Base-by-base conservation (phyloP, 768 basidiomycete genomes). In the Mycena olivaceomarginata region DNA sequence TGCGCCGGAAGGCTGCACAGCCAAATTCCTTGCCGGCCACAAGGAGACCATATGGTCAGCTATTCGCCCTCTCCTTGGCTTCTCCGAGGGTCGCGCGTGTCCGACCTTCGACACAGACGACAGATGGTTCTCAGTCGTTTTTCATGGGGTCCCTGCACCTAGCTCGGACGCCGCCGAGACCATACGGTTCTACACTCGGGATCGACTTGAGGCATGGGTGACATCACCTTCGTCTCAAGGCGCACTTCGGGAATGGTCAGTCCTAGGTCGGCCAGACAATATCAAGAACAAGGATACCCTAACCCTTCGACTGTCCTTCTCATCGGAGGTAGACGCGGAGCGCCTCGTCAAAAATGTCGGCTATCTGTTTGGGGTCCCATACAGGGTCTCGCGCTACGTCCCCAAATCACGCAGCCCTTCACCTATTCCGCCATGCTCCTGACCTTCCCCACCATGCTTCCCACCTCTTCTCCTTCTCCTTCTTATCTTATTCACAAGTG, bases 91-190 rank as follows among this genome's bases (percentile, higher is more conserved):
- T 1, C 15, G 16, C 12, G 9, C 2, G 5, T 46, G 64, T 6
- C 72, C 72, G 2, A 2, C 31, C 0, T 67, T 66, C 18, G 64
- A 73, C 4, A 59, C 56, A 7, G 72, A 67, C 20, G 65, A 73
- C 16, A 20, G 2, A 6, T 73, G 72, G 72, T 56, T 59, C 31
- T 66, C 71, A 2, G 72, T 67, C 8, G 48, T 48, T 9, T 31
- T 73, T 20, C 72, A 73, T 59, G 53, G 65, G 1, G 72, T 73
- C 40, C 65, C 72, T 2, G 64, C 67, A 48, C 72, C 51, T n/a
- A n/a, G 63, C 51, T 3, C 20, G 4, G 15, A 31, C 5, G 5
- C 8, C 48, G 43, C 43, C n/a, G n/a, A n/a, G n/a, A 45, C 43
- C 5, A 51, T 51, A 51, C 16, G 16, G 16, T 51, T 31, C 40